Evolutionary conservation across 371 early-diverging fungal species (phyloP).

Genomic region (Basidiobolus meristosporus): DNA sequence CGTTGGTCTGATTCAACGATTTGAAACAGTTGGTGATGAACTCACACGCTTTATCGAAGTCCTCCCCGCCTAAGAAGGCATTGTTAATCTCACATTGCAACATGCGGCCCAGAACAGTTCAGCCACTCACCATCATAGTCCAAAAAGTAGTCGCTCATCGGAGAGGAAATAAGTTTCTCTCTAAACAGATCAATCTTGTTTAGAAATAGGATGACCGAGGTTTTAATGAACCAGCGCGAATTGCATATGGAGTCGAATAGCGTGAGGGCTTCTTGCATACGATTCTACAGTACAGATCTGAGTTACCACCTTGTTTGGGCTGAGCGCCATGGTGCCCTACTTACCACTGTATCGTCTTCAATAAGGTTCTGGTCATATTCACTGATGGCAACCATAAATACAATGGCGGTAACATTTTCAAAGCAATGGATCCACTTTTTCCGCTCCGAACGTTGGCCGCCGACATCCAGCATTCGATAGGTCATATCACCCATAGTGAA

Average conservation of each 20-base stretch:
- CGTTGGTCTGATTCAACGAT: conserved; percentile 13
- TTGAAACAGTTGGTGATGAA: conserved; percentile 17
- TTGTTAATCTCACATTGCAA: no score
- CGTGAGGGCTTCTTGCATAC: conserved; percentile 88
- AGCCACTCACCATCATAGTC: conserved; percentile 33
- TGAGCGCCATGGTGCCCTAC: conserved; percentile 8
- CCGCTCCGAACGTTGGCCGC: conserved; percentile 79
- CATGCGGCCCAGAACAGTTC: conserved; percentile 10
- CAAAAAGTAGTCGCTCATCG: conserved; percentile 40
- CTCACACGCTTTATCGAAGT: conserved; percentile 17
- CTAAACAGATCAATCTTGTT: conserved; percentile 69
- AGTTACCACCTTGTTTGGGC: conserved; percentile 6
- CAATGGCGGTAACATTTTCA: conserved; percentile 83
- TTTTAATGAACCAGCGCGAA: conserved; percentile 53
- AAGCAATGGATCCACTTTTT: conserved; percentile 92
- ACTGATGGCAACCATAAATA: conserved; percentile 83
- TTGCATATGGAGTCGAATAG: conserved; percentile 79
- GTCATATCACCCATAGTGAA: conserved; percentile 63
- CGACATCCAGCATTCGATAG: conserved; percentile 82
- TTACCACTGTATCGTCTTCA: conserved; percentile 79
- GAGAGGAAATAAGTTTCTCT: conserved; percentile 36
- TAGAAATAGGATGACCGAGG: conserved; percentile 61
- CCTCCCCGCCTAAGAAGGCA: conserved; percentile 4
- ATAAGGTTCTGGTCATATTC: conserved; percentile 88
- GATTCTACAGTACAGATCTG: conserved; percentile 7